A percentile compares a stretch with the other conserved stretches of the same genome.
Evolutionary conservation across 352 stramenopile species (phyloP).

Genomic region (Thraustochytrium sp.): DNA sequence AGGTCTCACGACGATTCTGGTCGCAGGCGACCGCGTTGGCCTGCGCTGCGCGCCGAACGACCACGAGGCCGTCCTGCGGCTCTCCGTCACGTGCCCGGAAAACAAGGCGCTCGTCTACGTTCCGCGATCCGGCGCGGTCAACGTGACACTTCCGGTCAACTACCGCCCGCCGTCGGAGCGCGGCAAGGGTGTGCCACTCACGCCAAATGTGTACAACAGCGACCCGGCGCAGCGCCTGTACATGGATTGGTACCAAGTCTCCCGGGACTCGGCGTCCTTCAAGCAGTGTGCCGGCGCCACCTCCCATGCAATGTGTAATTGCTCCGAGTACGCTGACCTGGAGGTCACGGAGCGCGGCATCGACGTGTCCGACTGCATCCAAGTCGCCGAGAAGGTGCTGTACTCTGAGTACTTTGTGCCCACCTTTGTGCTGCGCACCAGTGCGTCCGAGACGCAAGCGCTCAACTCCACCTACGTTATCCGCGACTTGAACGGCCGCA

Average conservation of each 20-base stretch:
- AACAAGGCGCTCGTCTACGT: slow-evolving; percentile 23
- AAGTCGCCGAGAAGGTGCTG: not conserved
- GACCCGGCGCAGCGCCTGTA: slow-evolving; percentile 28
- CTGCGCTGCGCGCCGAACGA: not conserved
- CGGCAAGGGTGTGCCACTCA: slow-evolving; percentile 39
- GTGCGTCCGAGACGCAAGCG: not conserved
- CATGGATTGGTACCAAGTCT: slow-evolving; percentile 37
- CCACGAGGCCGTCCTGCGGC: not conserved
- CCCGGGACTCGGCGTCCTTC: slow-evolving; percentile 1
- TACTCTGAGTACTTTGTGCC: slow-evolving; percentile 35
- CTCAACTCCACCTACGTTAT: not conserved
- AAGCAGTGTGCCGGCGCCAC: slow-evolving; percentile 10
- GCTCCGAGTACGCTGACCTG: not conserved
- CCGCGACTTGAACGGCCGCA: slow-evolving; percentile 27
- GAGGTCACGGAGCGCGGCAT: not conserved
- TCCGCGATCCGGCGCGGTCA: not conserved
- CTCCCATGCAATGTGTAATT: not conserved
- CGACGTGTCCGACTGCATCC: slow-evolving; percentile 32
- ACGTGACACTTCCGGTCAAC: slow-evolving; percentile 6
- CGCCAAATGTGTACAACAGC: slow-evolving; percentile 38
- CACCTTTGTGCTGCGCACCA: not conserved
- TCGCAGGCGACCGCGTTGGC: not conserved
- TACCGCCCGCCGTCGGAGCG: slow-evolving; percentile 27
- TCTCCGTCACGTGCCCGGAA: not conserved
- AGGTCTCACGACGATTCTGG: not conserved